A percentile compares a stretch with the other conserved stretches of the same genome.
phyloP scores from a whole-genome alignment of 2,329 filamentous ascomycete species.

The Elsinoe perseae region DNA sequence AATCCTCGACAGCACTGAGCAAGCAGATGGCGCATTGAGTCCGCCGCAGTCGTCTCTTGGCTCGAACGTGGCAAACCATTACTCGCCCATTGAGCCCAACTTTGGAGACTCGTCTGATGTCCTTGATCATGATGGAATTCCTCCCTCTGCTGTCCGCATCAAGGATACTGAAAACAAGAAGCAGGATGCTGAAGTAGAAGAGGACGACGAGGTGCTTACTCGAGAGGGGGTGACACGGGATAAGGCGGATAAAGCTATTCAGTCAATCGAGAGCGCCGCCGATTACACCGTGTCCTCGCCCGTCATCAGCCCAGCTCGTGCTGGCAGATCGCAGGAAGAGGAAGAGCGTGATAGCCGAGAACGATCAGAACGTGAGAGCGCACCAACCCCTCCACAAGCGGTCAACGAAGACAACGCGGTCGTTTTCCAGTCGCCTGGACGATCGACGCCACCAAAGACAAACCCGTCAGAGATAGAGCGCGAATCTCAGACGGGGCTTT shows the following conservation, averaged over 20 bases:
- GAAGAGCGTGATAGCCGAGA: not conserved
- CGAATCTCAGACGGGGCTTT: too few species aligned
- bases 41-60: not conserved
- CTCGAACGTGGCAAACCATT: not conserved
- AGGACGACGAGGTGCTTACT: not conserved
- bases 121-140: not conserved
- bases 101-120: not conserved
- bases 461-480: too few species aligned
- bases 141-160: too few species aligned
- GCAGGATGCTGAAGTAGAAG: not conserved
- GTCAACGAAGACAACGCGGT: not conserved
- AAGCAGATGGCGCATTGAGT: not conserved
- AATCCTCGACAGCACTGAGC: not conserved
- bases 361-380: constrained; percentile 6
- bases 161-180: not conserved
- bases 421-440: not conserved
- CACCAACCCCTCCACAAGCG: not conserved
- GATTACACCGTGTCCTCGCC: not conserved
- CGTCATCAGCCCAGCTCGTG: not conserved
- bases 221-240: not conserved
- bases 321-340: not conserved
- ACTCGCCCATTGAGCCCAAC: not conserved
- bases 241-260: not conserved
- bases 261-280: not conserved
- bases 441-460: not conserved